phyloP scores from a whole-genome alignment of 345 rosid genomes.

The Citrus unshiu region DNA sequence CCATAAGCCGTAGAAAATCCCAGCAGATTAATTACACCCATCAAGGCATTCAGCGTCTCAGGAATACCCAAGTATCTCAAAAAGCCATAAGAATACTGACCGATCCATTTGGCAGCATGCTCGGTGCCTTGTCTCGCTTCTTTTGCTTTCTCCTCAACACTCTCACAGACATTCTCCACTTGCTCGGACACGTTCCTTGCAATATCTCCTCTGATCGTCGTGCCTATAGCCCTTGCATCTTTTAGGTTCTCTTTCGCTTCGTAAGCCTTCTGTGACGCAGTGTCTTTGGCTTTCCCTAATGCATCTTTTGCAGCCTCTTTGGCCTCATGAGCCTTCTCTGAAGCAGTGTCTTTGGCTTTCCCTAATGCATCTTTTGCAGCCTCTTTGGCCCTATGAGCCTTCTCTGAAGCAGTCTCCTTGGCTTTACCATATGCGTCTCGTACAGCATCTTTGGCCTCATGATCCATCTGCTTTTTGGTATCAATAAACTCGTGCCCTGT shows the following conservation, averaged over 20 bases:
- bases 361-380: constrained; percentile 13
- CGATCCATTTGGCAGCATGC: not conserved
- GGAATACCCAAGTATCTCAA: constrained; percentile 3
- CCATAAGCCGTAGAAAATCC: constrained; percentile 64
- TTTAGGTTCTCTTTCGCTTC: constrained; percentile 6
- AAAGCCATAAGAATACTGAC: not conserved
- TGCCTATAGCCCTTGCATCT: constrained; percentile 16
- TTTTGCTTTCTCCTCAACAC: constrained; percentile 3
- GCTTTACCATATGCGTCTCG: not conserved
- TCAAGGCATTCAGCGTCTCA: constrained; percentile 8
- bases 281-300: constrained; percentile 2
- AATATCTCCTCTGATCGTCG: constrained; percentile 10
- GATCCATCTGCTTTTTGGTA: not conserved
- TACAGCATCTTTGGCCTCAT: constrained; percentile 9
- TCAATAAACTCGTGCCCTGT: not conserved
- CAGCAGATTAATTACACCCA: constrained; percentile 34
- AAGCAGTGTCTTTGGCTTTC: not conserved
- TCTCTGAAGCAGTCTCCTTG: constrained; percentile 1
- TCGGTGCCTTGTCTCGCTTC: constrained; percentile 9
- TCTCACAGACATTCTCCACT: not conserved
- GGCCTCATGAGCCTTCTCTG: constrained; percentile 8
- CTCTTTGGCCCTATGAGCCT: constrained; percentile 12
- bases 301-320: constrained; percentile 20
- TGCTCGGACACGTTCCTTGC: constrained; percentile 10
- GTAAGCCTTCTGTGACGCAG: constrained; percentile 7